phyloP scores from a whole-genome alignment of 2,329 filamentous ascomycete genomes.

The Stemphylium lycopersici region DNA sequence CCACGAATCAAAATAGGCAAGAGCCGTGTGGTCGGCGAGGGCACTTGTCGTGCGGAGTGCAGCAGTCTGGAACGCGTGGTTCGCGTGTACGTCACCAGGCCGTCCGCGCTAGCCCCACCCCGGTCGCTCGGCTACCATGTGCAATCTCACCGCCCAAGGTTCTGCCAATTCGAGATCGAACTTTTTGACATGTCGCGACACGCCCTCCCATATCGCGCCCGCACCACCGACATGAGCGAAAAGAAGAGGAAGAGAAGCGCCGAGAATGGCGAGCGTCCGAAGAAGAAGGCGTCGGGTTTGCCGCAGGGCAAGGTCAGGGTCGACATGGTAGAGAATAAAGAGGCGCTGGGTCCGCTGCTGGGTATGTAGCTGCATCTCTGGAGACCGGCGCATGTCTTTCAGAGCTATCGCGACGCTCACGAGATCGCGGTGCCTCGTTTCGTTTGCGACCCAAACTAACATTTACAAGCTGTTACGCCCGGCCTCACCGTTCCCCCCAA shows the following conservation, averaged over 20 bases:
- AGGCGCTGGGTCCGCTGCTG: slow-evolving; percentile 57
- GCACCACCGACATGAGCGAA: slow-evolving; percentile 36
- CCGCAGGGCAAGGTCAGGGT: slow-evolving; percentile 51
- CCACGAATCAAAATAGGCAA: background rate
- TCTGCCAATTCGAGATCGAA: slow-evolving; percentile 34
- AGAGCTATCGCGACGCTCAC: background rate
- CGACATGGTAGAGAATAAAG: slow-evolving; percentile 55
- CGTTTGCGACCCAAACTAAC: background rate
- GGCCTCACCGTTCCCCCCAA: slow-evolving; percentile 50
- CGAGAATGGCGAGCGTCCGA: slow-evolving; percentile 34
- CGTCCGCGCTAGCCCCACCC: slow-evolving; percentile 3
- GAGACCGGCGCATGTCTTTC: slow-evolving; percentile 1
- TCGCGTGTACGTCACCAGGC: slow-evolving; percentile 23
- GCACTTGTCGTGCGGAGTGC: slow-evolving; percentile 6
- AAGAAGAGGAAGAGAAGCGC: slow-evolving; percentile 49
- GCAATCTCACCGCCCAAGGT: slow-evolving; percentile 19
- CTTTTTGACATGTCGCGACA: slow-evolving; percentile 28
- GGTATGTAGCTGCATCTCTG: slow-evolving; percentile 45
- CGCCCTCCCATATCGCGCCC: slow-evolving; percentile 14
- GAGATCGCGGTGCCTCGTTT: fast-evolving
- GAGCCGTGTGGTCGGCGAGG: background rate
- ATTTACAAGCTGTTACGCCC: slow-evolving; percentile 47
- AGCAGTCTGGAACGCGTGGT: slow-evolving; percentile 13
- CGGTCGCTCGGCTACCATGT: slow-evolving; percentile 11
- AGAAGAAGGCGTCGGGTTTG: slow-evolving; percentile 55